These are phyloP conservation scores for Fusarium annulatum DNA, from an alignment of 2,329 filamentous ascomycete genomes.

Conservation along the genomic window DNA sequence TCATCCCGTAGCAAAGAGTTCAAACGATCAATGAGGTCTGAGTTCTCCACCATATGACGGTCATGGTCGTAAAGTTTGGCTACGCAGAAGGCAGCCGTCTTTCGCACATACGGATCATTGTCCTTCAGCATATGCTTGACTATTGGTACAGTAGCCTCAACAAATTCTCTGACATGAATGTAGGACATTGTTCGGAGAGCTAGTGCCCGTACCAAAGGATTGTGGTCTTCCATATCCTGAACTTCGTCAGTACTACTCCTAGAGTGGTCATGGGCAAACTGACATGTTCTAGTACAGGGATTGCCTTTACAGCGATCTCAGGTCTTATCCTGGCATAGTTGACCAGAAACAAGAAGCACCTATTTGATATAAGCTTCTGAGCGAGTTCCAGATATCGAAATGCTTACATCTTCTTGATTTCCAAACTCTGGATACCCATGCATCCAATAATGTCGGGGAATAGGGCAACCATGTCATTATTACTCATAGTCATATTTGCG, in stretches of 20 bases:
- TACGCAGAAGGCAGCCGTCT: conserved; percentile 95
- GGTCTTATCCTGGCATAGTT: conserved; percentile 97
- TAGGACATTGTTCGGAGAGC: conserved; percentile 97
- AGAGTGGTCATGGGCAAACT: conserved; percentile 37
- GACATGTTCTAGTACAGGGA: conserved; percentile 86
- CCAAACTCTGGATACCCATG: conserved; percentile 93
- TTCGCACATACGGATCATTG: conserved; percentile 93
- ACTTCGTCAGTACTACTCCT: conserved; percentile 24
- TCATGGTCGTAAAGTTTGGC: conserved; percentile 99
- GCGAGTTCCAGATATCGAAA: neutral
- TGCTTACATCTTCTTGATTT: conserved; percentile 98
- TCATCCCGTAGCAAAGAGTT: conserved; percentile 93
- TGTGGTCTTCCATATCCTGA: conserved; percentile 94
- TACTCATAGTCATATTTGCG: conserved; percentile 99
- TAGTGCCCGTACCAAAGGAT: conserved; percentile 90
- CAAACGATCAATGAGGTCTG: conserved; percentile 90
- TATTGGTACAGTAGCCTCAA: conserved; percentile 87
- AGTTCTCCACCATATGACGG: conserved; percentile 85
- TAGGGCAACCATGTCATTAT: conserved; percentile 98
- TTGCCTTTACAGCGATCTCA: conserved; percentile 91
- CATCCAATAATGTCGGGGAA: conserved; percentile 96
- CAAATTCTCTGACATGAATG: conserved; percentile 94
- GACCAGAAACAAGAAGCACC: conserved; percentile 97
- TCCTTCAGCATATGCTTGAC: conserved; percentile 87
- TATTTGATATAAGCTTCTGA: conserved; percentile 52